Evolutionary conservation across 805 yeast genomes (phyloP), one percentile per base, ranked within the genome.

Genomic region (Ogataea nonfermentans): DNA sequence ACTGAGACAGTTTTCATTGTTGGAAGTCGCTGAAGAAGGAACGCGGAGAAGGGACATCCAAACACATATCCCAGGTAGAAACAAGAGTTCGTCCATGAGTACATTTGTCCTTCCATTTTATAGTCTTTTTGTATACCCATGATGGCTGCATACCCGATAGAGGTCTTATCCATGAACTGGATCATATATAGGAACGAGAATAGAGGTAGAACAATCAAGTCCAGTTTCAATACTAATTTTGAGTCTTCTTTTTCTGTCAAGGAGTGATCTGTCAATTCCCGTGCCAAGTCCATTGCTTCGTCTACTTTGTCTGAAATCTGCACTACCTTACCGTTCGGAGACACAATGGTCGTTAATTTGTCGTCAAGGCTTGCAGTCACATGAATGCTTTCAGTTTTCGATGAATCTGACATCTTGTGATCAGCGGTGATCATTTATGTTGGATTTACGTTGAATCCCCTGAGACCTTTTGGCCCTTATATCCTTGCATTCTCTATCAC

Each of bases 41-140:
- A 62, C 25, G 67, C 56, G 14, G 71, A 70, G 12, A 69, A 59
- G 6, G 59, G 32, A 35, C 69, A 71, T 7, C 73, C 75, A 6
- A 66, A 54, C n/a, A 68, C 52, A 45, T 62, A 73, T 3, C 79
- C 80, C 20, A 70, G 72, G 48, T 73, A 74, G 48, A 74, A 74
- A 11, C 74, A 45, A 1, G 78, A 66, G 16, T 79, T 74, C 10
- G 71, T 57, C 77, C 80, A 71, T 24, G 73, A 56, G 49, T 71
- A 67, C 57, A 66, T 52, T 35, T 52, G 44, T 2, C 76, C 76
- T 17, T 46, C 37, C 76, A 79, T 70, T n/a, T 65, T 51, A 44
- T 74, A 54, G 42, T 74, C 81, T 1, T 54, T 53, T 36, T 68
- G 55, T 17, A 79, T 51, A 4, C 82, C 84, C 40, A 62, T 61